phyloP scores from a whole-genome alignment of 306 rosid genomes.

The Elaeagnus macrophylla region DNA sequence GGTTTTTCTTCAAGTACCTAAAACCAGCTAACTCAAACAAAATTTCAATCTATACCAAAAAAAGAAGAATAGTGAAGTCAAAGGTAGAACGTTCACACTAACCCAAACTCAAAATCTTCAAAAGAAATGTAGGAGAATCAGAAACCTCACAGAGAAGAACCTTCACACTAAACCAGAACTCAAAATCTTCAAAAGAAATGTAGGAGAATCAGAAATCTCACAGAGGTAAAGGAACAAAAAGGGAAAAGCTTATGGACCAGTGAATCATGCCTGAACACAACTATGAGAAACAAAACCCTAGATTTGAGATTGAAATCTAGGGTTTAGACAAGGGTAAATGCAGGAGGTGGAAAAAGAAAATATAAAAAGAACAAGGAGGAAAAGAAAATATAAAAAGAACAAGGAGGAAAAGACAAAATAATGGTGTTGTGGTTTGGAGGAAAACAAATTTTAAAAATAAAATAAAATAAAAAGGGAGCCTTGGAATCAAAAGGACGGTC shows the following conservation, averaged over 20 bases:
- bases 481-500: constrained; percentile 31
- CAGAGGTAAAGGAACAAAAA: constrained; percentile 18
- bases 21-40: constrained; percentile 17
- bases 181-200: constrained; percentile 25
- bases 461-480: constrained; percentile 36
- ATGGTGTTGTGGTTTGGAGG: not conserved
- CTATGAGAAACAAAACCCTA: constrained; percentile 55
- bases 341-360: constrained; percentile 24
- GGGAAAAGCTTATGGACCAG: constrained; percentile 6
- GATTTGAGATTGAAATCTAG: constrained; percentile 48
- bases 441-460: constrained; percentile 7
- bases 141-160: constrained; percentile 21
- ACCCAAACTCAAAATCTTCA: constrained; percentile 11
- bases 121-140: constrained; percentile 38
- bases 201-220: constrained; percentile 27
- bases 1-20: constrained; percentile 24
- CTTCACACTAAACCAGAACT: constrained; percentile 12
- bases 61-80: constrained; percentile 9
- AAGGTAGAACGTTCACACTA: constrained; percentile 16
- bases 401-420: not conserved
- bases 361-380: not conserved
- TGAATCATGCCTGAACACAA: constrained; percentile 24
- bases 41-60: constrained; percentile 2
- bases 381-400: constrained; percentile 1
- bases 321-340: constrained; percentile 53